Base-by-base conservation (phyloP, 306 rosid species). In the Gillenia trifoliata region DNA sequence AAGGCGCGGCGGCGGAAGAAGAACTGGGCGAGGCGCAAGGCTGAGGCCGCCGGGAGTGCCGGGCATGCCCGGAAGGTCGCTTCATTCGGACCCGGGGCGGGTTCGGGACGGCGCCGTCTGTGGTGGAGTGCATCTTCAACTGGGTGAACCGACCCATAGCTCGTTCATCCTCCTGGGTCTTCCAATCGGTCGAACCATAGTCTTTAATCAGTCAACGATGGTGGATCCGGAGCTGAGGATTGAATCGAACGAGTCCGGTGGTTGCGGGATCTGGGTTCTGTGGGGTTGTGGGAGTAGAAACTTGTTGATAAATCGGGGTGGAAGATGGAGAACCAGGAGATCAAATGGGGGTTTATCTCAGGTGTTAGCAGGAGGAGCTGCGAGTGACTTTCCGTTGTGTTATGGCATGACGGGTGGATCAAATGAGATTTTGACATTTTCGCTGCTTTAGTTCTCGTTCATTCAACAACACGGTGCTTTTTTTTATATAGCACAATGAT, bases 131-230 rank as follows among this genome's bases (percentile, higher is more conserved):
- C 77, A 20, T 80, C 91, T 57, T 91, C 95, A 49, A 82, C 84
- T 9, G 98, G 96, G 75, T 91, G 98, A 86, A 94, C 88, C 83
- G 95, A 87, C 72, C 90, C 91, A 78, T 86, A 91, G 87, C 96
- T 89, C 86, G 63, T 82, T 91, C 97, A 94, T 94, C 96, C 83
- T 57, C 85, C 36, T 25, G 38, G 68, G 3, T 64, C 68, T 63
- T 63, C 66, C 66, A 63, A 33, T 33, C 31, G 43, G 13, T 20
- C 11, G 28, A 64, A 33, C 25, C 68, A 64, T 64, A 10, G 68
- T 64, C 68, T 11, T 31, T 13, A 17, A 64, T 33, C 22, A 30
- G 68, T 64, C 17, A 31, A 64, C 28, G 17, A 33, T 8, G 25
- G 68, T 16, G 63, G 63, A 57, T 57, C 8, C 8, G 1, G 52